phyloP scores from a whole-genome alignment of 2,329 filamentous ascomycete species.

The Colletotrichum horii region DNA sequence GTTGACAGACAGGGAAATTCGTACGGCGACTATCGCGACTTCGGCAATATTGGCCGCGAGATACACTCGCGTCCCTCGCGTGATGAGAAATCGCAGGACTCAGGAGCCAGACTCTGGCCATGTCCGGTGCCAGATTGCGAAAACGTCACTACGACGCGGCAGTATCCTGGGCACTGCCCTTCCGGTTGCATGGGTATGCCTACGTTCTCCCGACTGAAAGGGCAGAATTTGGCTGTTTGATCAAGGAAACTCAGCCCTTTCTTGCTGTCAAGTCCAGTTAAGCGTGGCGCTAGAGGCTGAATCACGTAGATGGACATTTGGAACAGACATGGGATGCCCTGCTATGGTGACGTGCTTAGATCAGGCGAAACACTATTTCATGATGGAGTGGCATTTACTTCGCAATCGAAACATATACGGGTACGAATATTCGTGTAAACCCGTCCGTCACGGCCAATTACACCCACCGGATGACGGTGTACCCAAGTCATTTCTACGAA shows the following conservation, averaged over 20 bases:
- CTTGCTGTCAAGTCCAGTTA: not conserved
- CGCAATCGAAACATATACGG: not conserved
- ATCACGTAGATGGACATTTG: not conserved
- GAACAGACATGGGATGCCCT: not conserved
- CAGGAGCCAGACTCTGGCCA: not conserved
- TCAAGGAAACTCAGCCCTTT: not conserved
- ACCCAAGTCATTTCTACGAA: not conserved
- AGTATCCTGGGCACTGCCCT: not conserved
- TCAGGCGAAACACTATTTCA: not conserved
- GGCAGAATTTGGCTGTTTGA: not conserved
- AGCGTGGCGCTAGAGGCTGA: not conserved
- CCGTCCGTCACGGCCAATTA: not conserved
- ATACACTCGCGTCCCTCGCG: not conserved
- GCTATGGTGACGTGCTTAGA: not conserved
- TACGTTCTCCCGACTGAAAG: not conserved
- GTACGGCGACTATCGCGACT: not conserved
- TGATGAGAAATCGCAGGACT: not conserved
- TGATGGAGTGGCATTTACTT: not conserved
- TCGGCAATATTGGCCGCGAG: not conserved
- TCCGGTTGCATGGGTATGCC: not conserved
- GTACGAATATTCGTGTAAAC: not conserved
- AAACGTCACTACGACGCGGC: not conserved
- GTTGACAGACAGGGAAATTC: not conserved
- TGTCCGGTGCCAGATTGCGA: not conserved
- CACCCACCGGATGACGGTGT: not conserved